A percentile compares a stretch with the other conserved stretches of the same genome.
Evolutionary conservation across 2,329 filamentous ascomycete genomes (phyloP).

Genomic region (Verticillium dahliae): DNA sequence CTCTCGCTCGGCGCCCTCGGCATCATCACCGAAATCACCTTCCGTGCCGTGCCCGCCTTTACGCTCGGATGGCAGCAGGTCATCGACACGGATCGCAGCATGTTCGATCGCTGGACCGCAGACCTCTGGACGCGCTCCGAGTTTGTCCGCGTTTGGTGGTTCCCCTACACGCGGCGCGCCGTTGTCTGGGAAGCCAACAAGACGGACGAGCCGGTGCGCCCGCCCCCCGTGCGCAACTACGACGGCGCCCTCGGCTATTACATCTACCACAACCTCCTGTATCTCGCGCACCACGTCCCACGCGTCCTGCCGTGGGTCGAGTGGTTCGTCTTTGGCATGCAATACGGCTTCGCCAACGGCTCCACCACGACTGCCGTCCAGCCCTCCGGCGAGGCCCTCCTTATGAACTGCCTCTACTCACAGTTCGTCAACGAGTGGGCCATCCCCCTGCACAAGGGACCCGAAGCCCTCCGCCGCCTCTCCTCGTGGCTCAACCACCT

Average conservation of each 20-base stretch:
- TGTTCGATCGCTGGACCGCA: conserved; percentile 66
- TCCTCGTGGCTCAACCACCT: conserved; percentile 75
- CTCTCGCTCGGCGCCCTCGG: conserved; percentile 85
- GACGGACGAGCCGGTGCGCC: conserved; percentile 53
- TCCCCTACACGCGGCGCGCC: conserved; percentile 82
- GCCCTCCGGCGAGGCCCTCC: conserved; percentile 68
- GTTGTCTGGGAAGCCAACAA: conserved; percentile 87
- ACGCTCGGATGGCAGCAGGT: conserved; percentile 84
- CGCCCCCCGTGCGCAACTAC: conserved; percentile 68
- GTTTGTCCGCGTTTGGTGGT: conserved; percentile 96
- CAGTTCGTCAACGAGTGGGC: conserved; percentile 99
- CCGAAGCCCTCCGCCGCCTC: conserved; percentile 77
- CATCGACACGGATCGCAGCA: conserved; percentile 60
- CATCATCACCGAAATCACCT: conserved; percentile 83
- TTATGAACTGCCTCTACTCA: conserved; percentile 98
- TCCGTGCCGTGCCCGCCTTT: conserved; percentile 72
- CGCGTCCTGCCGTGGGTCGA: conserved; percentile 81
- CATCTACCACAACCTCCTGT: conserved; percentile 87
- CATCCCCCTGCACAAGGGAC: conserved; percentile 75
- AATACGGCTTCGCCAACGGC: conserved; percentile 80
- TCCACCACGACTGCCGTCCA: conserved; percentile 69
- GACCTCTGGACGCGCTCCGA: conserved; percentile 78
- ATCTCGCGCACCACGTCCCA: conserved; percentile 70
- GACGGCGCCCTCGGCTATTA: conserved; percentile 78
- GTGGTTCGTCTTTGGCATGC: conserved; percentile 96